Conservation (phyloP, 768 basidiomycete species). For the Butyriboletus loyo region DNA sequence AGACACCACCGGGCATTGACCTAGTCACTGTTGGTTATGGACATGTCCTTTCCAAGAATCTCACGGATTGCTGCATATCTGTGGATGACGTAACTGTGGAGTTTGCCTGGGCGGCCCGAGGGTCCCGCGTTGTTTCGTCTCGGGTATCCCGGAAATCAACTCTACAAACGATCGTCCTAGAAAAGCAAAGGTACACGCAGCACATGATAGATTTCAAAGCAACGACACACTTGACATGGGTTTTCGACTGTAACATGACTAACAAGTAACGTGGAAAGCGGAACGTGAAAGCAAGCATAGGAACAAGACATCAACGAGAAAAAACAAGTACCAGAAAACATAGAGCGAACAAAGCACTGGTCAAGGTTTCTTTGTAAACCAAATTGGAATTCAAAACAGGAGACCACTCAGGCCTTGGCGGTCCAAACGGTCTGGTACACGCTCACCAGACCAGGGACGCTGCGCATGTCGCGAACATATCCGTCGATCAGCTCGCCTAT, state of each 20-base stretch:
- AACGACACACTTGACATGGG: not conserved
- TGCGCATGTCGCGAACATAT: conserved; percentile 46
- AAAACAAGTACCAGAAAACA: not conserved
- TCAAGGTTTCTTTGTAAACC: not conserved
- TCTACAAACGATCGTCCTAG: not conserved
- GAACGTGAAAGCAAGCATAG: not conserved
- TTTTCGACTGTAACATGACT: not conserved
- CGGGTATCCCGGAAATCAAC: too few relatives aligned
- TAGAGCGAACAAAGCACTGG: not conserved
- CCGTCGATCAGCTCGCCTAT: conserved; percentile 40
- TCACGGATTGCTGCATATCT: too few relatives aligned
- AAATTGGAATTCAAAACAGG: not conserved
- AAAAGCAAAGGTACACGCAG: not conserved
- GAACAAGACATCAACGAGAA: not conserved
- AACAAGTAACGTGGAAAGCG: not conserved
- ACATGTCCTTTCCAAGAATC: not conserved
- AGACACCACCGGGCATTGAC: too few relatives aligned
- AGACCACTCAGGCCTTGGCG: conserved; percentile 21
- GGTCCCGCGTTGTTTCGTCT: too few relatives aligned
- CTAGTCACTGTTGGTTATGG: too few relatives aligned
- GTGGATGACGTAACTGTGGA: too few relatives aligned
- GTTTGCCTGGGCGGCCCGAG: too few relatives aligned
- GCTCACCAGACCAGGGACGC: conserved; percentile 45
- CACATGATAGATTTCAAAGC: not conserved
- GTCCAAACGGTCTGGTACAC: conserved; percentile 52